Conservation (phyloP, 768 basidiomycete genomes). For the Mycena belliarum region DNA sequence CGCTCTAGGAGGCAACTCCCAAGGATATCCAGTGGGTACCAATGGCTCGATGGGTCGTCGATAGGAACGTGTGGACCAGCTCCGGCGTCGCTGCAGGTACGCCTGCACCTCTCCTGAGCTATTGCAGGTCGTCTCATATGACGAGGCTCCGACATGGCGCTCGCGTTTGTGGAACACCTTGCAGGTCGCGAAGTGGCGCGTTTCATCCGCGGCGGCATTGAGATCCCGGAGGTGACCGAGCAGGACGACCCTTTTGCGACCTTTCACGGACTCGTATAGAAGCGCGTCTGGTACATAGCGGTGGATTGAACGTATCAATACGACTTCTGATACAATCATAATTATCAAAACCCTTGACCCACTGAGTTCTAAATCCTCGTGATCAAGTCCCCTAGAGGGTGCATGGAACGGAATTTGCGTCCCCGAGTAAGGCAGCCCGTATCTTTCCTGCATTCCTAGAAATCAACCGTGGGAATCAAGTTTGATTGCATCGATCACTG, state of each 20-base stretch:
- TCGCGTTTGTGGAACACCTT: constrained; percentile 34
- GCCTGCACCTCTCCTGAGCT: neutral
- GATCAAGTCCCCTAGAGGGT: too few species aligned
- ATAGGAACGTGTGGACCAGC: constrained; percentile 37
- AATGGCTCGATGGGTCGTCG: constrained; percentile 36
- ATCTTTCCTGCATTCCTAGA: too few species aligned
- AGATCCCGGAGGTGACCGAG: constrained; percentile 20
- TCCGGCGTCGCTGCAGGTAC: constrained; percentile 38
- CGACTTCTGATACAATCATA: too few species aligned
- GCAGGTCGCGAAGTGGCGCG: constrained; percentile 23
- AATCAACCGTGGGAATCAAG: too few species aligned
- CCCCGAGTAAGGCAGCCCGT: too few species aligned
- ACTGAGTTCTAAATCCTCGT: too few species aligned
- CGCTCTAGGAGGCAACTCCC: constrained; percentile 18
- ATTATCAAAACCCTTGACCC: too few species aligned
- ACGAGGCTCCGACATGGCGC: constrained; percentile 34
- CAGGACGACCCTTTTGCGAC: constrained; percentile 31
- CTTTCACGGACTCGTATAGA: constrained; percentile 26
- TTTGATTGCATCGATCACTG: too few species aligned
- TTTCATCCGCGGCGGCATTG: constrained; percentile 21
- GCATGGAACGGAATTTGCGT: too few species aligned
- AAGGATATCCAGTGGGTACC: constrained; percentile 34
- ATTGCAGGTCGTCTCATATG: neutral
- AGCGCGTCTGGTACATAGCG: too few species aligned
- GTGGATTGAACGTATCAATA: too few species aligned